Percentiles rank a stretch among this genome's conserved stretches.
Evolutionary conservation across 2,329 filamentous ascomycete genomes (phyloP).

Genomic region (Colletotrichum aenigma): DNA sequence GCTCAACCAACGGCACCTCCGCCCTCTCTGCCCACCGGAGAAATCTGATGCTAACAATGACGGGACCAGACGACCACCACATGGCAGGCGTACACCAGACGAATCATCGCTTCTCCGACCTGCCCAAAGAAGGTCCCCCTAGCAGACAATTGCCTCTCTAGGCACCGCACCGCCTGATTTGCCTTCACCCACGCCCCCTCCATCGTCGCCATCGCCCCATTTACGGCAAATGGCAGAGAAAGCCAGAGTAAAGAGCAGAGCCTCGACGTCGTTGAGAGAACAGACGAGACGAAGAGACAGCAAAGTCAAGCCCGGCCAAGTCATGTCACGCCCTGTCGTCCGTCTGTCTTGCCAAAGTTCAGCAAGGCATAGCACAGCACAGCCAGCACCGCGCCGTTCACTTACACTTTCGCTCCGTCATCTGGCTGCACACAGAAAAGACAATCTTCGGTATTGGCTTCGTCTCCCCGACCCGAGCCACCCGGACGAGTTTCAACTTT

Average conservation of each 20-base stretch:
- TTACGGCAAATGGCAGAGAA: slow-evolving; percentile 17
- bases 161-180: neutral
- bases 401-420: slow-evolving; percentile 16
- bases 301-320: neutral
- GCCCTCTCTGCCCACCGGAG: neutral
- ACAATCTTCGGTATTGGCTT: neutral
- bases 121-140: neutral
- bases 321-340: neutral
- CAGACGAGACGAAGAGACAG: slow-evolving; percentile 8
- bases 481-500: slow-evolving; percentile 3
- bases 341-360: neutral
- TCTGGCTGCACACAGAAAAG: neutral
- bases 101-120: slow-evolving; percentile 8
- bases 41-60: neutral
- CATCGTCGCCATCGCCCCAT: neutral
- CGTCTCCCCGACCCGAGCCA: neutral
- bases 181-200: slow-evolving; percentile 8
- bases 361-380: neutral
- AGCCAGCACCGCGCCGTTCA: neutral
- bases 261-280: neutral
- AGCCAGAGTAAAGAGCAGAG: neutral
- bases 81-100: slow-evolving; percentile 11
- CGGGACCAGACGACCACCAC: slow-evolving; percentile 9
- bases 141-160: neutral
- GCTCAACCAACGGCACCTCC: slow-evolving; percentile 4